Percentiles rank a stretch among this genome's conserved stretches.
These are phyloP conservation scores for Inga oerstediana DNA, from an alignment of 306 rosid species.

Conservation along the genomic window DNA sequence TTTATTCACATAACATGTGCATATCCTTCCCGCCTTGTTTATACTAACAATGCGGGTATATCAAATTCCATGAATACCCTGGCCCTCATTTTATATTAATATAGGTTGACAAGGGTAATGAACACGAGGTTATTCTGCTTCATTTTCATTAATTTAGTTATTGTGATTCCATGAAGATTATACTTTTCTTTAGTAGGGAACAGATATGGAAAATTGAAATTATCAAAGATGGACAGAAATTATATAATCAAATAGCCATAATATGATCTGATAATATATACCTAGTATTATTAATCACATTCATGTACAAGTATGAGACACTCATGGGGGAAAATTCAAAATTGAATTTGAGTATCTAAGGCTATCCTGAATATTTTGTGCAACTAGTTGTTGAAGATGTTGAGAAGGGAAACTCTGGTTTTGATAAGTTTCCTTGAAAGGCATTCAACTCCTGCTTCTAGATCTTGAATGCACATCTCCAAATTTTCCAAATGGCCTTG, in stretches of 20 bases:
- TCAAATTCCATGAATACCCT: neutral
- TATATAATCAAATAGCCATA: neutral
- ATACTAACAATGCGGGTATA: neutral
- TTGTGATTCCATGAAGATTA: neutral
- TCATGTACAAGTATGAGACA: slow-evolving; percentile 23
- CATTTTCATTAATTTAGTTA: too few relatives aligned
- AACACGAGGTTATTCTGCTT: neutral
- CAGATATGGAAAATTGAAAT: neutral
- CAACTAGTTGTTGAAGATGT: slow-evolving; percentile 37
- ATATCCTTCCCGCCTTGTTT: too few relatives aligned
- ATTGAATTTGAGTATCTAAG: neutral
- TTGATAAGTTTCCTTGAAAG: slow-evolving; percentile 35
- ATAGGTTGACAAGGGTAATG: neutral
- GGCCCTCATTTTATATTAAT: neutral
- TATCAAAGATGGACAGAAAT: neutral
- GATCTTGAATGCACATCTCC: slow-evolving; percentile 33
- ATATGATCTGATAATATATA: neutral
- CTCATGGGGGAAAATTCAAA: slow-evolving; percentile 13
- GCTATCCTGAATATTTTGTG: neutral
- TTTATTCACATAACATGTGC: too few relatives aligned
- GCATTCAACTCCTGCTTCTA: slow-evolving; percentile 30
- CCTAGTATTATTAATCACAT: slow-evolving; percentile 10
- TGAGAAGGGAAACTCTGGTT: slow-evolving; percentile 40
- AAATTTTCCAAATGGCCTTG: slow-evolving; percentile 20
- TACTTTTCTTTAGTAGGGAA: neutral